Evolutionary conservation across 2,329 filamentous ascomycete genomes (phyloP).

Genomic region (Rutstroemia sp.): DNA sequence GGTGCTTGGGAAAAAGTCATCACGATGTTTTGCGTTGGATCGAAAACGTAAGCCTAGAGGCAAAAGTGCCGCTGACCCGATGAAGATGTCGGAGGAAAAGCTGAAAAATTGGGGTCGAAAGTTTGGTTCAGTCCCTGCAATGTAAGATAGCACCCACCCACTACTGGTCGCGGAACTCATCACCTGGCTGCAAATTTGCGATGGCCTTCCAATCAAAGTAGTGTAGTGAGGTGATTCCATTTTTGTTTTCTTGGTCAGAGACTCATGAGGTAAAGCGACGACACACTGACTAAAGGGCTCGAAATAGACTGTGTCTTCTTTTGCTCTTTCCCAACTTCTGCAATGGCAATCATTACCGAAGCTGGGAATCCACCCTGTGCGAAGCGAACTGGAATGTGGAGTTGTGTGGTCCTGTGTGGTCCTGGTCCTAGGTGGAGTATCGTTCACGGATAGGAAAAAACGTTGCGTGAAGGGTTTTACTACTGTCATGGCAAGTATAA

Average conservation of each 20-base stretch:
- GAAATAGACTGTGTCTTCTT: neutral
- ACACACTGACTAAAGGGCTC: neutral
- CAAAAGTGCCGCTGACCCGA: constrained; percentile 6
- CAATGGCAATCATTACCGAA: neutral
- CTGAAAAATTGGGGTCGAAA: neutral
- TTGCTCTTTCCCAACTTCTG: neutral
- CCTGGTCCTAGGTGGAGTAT: neutral
- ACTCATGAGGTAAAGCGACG: neutral
- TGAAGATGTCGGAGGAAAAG: neutral
- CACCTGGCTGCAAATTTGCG: neutral
- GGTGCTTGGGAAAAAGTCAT: neutral
- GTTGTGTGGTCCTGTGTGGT: neutral
- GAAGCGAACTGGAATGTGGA: neutral
- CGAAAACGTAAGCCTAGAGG: neutral
- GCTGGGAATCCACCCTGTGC: neutral
- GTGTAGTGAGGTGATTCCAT: neutral
- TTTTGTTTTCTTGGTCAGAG: neutral
- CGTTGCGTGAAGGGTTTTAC: neutral
- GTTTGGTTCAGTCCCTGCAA: constrained; percentile 1
- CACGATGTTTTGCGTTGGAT: neutral
- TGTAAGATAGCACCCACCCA: neutral
- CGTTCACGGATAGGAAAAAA: neutral
- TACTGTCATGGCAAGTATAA: constrained; percentile 1
- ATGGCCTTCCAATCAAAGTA: neutral
- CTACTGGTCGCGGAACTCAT: constrained; percentile 6